These are phyloP conservation scores for Leccinum pachyderme DNA, from an alignment of 1,284 basidiomycete genomes.

Conservation along the genomic window DNA sequence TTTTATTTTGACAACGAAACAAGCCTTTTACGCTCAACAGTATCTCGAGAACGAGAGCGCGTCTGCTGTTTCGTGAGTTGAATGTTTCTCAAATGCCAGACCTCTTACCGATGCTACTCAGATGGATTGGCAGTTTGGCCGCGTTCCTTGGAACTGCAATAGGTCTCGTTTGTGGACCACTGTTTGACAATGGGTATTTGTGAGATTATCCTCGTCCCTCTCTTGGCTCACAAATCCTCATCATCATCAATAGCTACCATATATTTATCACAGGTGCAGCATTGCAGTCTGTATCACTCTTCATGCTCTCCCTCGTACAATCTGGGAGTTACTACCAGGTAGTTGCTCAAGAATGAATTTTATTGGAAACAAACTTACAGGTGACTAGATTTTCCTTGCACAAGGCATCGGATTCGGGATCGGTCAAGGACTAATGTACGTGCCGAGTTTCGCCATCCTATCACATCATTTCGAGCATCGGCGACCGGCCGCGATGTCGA, in stretches of 20 bases:
- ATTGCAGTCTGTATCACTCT: constrained; percentile 30
- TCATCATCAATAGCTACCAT: constrained; percentile 5
- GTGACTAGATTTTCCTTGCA: constrained; percentile 31
- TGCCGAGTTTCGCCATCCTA: constrained; percentile 33
- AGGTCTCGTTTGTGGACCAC: constrained; percentile 22
- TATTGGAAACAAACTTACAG: not conserved
- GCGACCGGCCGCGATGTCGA: constrained; percentile 29
- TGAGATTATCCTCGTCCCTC: constrained; percentile 7
- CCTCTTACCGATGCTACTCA: constrained; percentile 1
- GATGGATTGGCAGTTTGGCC: constrained; percentile 31
- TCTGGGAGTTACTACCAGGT: constrained; percentile 37
- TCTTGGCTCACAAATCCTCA: not conserved
- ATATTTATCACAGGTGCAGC: constrained; percentile 20
- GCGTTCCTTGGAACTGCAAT: constrained; percentile 18
- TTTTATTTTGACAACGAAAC: not conserved
- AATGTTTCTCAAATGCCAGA: not conserved
- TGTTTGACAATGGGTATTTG: constrained; percentile 35
- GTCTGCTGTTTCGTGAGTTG: constrained; percentile 32
- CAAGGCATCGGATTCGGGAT: constrained; percentile 36
- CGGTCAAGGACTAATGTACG: constrained; percentile 33
- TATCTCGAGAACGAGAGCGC: constrained; percentile 33
- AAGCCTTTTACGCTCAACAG: constrained; percentile 30
- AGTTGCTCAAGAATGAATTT: not conserved
- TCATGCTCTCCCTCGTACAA: constrained; percentile 37
- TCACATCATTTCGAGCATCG: constrained; percentile 38